Conservation (phyloP, 768 basidiomycete species). For the Leucosporidium creatinivorum region DNA sequence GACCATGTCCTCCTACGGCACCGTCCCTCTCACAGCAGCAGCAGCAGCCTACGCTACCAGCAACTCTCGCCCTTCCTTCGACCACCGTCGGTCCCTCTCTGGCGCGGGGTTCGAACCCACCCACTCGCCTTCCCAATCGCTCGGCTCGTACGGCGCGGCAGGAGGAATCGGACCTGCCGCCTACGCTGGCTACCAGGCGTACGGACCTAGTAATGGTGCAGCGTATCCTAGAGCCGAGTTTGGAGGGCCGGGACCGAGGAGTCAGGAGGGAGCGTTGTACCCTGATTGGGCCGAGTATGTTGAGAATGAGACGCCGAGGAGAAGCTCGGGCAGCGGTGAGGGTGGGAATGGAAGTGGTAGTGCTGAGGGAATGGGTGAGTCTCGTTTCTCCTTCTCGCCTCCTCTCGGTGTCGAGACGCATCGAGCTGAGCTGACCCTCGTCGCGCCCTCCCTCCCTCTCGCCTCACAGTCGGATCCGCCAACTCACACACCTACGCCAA, state of each 20-base stretch:
- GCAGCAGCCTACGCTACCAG: background rate
- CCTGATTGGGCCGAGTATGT: constrained; percentile 28
- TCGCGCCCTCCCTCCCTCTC: too few relatives aligned
- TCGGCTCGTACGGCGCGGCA: background rate
- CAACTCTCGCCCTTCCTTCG: background rate
- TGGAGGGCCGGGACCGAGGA: constrained; percentile 4
- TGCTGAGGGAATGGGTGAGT: constrained; percentile 22
- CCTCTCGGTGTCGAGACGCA: background rate
- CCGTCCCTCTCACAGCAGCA: constrained; percentile 8
- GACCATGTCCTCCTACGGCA: constrained; percentile 20
- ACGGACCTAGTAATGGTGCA: constrained; percentile 4
- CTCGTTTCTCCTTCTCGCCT: too few relatives aligned
- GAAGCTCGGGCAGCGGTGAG: constrained; percentile 1
- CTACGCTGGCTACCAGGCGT: background rate
- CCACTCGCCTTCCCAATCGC: constrained; percentile 12
- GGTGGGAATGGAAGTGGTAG: background rate
- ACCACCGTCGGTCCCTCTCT: background rate
- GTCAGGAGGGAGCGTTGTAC: constrained; percentile 24
- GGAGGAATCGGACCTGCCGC: background rate
- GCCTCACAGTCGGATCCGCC: constrained; percentile 12
- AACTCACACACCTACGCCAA: constrained; percentile 9
- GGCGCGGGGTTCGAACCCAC: constrained; percentile 7
- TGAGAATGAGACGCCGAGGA: background rate
- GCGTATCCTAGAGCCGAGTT: background rate
- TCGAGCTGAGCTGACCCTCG: too few relatives aligned